Percentiles rank a stretch among this genome's conserved stretches.
phyloP scores from a whole-genome alignment of 352 stramenopile genomes.

The Phytopythium kandeliae region DNA sequence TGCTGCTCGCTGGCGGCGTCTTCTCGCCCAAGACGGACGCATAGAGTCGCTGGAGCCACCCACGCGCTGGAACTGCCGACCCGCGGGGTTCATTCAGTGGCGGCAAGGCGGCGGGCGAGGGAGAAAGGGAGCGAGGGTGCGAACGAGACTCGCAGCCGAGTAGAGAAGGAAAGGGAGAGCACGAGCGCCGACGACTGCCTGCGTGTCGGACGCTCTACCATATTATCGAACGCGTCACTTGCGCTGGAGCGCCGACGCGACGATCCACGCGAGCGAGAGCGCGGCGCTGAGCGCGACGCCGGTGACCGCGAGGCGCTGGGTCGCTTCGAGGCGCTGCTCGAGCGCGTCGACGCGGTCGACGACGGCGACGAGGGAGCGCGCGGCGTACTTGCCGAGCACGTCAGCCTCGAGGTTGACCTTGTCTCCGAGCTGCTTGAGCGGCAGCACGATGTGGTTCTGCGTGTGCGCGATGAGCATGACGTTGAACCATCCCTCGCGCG shows the following conservation, averaged over 20 bases:
- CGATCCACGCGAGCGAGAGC: constrained; percentile 15
- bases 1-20: constrained; percentile 69
- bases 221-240: neutral
- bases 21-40: constrained; percentile 57
- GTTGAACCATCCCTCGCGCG: constrained; percentile 90
- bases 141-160: no score
- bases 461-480: constrained; percentile 99
- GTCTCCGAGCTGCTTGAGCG: constrained; percentile 86
- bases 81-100: no score
- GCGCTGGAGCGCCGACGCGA: constrained; percentile 4
- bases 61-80: no score
- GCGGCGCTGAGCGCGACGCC: constrained; percentile 23
- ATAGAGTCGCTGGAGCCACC: constrained; percentile 17
- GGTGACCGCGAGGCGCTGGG: constrained; percentile 21
- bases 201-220: neutral
- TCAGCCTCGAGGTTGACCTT: constrained; percentile 91
- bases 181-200: no score
- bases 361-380: constrained; percentile 63
- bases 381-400: constrained; percentile 91
- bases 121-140: no score
- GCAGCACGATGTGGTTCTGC: constrained; percentile 96
- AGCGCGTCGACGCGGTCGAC: constrained; percentile 52
- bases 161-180: no score
- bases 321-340: constrained; percentile 41
- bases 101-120: no score